A percentile compares a stretch with the other conserved stretches of the same genome.
phyloP scores from a whole-genome alignment of 257 asterid genomes.

The Solanum paucissectum region DNA sequence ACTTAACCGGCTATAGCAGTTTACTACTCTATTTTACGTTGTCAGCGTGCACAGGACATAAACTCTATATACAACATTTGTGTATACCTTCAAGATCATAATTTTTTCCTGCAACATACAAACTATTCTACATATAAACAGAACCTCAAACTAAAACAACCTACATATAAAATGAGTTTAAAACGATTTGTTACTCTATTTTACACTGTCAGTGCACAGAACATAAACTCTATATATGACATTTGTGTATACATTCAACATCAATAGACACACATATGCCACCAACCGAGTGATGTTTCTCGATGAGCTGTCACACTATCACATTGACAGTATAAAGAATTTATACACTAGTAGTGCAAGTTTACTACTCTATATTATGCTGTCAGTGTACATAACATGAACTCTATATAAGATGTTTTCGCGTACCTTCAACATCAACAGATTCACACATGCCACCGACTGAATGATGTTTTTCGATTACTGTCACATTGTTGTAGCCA shows the following conservation, averaged over 20 bases:
- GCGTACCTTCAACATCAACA: conserved; percentile 26
- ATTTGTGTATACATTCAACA: not conserved
- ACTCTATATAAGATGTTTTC: not conserved
- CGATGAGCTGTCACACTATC: not conserved
- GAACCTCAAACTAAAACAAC: not conserved
- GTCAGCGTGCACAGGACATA: not conserved
- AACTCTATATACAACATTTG: not conserved
- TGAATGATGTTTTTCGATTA: conserved; percentile 66
- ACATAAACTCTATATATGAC: not conserved
- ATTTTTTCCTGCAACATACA: not conserved
- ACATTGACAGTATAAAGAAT: not conserved
- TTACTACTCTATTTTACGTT: not conserved
- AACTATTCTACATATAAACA: not conserved
- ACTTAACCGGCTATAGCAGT: not conserved
- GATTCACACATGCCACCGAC: conserved; percentile 61
- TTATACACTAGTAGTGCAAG: not conserved
- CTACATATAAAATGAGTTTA: not conserved
- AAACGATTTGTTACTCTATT: not conserved
- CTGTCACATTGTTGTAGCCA: conserved; percentile 55
- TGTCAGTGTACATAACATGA: not conserved
- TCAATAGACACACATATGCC: not conserved
- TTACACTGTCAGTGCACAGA: not conserved
- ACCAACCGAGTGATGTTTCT: not conserved
- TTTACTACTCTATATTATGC: not conserved
- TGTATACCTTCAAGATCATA: not conserved